Evolutionary conservation across 2,329 filamentous ascomycete genomes (phyloP).

Genomic region (Cytospora piceicola): DNA sequence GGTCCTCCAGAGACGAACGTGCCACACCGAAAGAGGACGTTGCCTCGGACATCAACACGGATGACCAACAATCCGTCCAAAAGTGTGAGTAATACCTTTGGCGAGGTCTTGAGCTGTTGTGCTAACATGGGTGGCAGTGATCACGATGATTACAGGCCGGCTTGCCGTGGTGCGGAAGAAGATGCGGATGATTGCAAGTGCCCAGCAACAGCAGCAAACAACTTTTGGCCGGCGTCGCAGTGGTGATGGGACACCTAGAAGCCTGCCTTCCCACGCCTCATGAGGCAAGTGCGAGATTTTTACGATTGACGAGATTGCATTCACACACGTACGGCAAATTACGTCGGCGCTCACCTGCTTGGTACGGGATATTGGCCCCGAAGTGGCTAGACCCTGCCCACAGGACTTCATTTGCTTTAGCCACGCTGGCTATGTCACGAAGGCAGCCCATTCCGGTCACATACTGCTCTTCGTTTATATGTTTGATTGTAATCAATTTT

Average conservation of each 20-base stretch:
- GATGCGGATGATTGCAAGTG: slow-evolving; percentile 63
- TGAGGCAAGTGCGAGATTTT: slow-evolving; percentile 33
- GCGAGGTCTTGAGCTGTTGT: neutral
- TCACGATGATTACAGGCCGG: slow-evolving; percentile 64
- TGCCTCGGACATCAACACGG: slow-evolving; percentile 60
- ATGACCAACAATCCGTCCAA: slow-evolving; percentile 73
- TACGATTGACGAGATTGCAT: slow-evolving; percentile 40
- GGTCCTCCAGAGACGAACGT: slow-evolving; percentile 48
- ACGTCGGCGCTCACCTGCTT: neutral
- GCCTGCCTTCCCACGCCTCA: slow-evolving; percentile 54
- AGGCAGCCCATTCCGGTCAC: slow-evolving; percentile 2
- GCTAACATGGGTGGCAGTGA: slow-evolving; percentile 52
- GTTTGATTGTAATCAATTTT: slow-evolving; percentile 13
- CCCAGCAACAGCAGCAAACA: slow-evolving; percentile 51
- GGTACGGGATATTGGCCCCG: slow-evolving; percentile 3
- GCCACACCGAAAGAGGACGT: slow-evolving; percentile 47
- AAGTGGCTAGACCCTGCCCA: neutral
- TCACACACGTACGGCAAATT: slow-evolving; percentile 8
- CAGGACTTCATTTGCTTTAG: neutral
- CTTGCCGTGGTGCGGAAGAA: slow-evolving; percentile 63
- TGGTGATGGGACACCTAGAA: slow-evolving; percentile 60
- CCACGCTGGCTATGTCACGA: neutral
- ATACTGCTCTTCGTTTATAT: neutral
- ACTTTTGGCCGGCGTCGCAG: slow-evolving; percentile 53
- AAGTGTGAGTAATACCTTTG: slow-evolving; percentile 62